Conservation (phyloP, 805 yeast genomes). For the Vanderwaltozyma tropicalis region DNA sequence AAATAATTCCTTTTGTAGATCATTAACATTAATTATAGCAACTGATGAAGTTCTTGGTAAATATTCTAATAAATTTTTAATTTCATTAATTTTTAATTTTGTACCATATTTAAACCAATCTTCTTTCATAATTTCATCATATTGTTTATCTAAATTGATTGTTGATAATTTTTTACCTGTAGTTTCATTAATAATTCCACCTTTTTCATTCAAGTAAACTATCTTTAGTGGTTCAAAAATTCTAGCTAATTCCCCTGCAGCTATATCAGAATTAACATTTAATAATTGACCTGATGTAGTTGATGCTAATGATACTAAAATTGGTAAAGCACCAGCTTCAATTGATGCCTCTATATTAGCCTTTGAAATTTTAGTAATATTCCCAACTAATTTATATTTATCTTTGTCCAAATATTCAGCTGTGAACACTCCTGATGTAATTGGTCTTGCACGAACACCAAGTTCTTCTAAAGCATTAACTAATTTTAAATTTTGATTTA, state of each 20-base stretch:
- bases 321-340: slow-evolving; percentile 91
- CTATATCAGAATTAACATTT: slow-evolving; percentile 96
- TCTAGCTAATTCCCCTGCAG: slow-evolving; percentile 94
- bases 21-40: slow-evolving; percentile 90
- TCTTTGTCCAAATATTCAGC: slow-evolving; percentile 86
- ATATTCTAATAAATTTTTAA: slow-evolving; percentile 84
- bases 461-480: slow-evolving; percentile 91
- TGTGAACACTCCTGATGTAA: slow-evolving; percentile 91
- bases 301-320: slow-evolving; percentile 91
- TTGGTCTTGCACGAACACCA: slow-evolving; percentile 98
- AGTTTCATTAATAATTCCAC: slow-evolving; percentile 88
- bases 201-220: slow-evolving; percentile 92
- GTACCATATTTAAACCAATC: slow-evolving; percentile 98
- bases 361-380: slow-evolving; percentile 75
- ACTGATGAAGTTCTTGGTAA: slow-evolving; percentile 95
- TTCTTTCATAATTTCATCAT: slow-evolving; percentile 78
- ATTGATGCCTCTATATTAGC: slow-evolving; percentile 87
- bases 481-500: slow-evolving; percentile 87
- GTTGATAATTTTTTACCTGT: slow-evolving; percentile 81
- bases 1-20: slow-evolving; percentile 91
- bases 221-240: slow-evolving; percentile 94
- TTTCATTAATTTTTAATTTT: slow-evolving; percentile 90
- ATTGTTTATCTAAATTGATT: slow-evolving; percentile 93
- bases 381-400: slow-evolving; percentile 86
- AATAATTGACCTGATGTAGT: slow-evolving; percentile 92